Evolutionary conservation across 805 yeast genomes (phyloP).

Genomic region (Metschnikowia noctiluminum): DNA sequence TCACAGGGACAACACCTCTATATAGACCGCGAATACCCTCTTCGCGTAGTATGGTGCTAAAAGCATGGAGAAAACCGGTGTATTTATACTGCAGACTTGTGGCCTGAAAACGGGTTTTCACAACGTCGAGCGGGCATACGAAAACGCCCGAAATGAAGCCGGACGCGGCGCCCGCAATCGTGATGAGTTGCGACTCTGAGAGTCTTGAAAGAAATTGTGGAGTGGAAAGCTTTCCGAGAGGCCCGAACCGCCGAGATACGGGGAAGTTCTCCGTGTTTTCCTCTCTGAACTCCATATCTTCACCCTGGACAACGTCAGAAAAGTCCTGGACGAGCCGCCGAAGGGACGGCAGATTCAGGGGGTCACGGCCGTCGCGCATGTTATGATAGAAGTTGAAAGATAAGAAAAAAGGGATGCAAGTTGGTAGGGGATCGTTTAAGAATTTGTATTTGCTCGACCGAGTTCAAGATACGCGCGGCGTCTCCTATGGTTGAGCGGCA

Average conservation of each 20-base stretch:
- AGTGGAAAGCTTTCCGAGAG: slow-evolving; percentile 19
- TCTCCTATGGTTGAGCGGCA: too few species aligned
- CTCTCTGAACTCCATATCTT: slow-evolving; percentile 33
- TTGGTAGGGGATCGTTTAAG: too few species aligned
- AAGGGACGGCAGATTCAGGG: slow-evolving; percentile 1
- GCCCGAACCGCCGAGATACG: slow-evolving; percentile 20
- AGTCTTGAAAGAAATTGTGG: slow-evolving; percentile 21
- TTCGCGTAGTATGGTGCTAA: slow-evolving; percentile 61
- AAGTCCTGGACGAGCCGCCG: slow-evolving; percentile 23
- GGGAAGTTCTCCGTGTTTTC: slow-evolving; percentile 20
- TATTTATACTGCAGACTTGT: slow-evolving; percentile 61
- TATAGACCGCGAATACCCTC: slow-evolving; percentile 85
- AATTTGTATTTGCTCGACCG: too few species aligned
- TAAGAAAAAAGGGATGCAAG: background rate
- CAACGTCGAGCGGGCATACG: slow-evolving; percentile 95
- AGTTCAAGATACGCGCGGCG: too few species aligned
- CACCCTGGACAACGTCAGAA: slow-evolving; percentile 38
- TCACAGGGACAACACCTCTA: slow-evolving; percentile 88
- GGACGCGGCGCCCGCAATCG: slow-evolving; percentile 88
- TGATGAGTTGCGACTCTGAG: slow-evolving; percentile 58
- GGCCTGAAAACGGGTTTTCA: slow-evolving; percentile 91
- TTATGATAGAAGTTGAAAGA: background rate
- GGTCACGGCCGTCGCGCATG: slow-evolving; percentile 3
- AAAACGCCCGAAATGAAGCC: slow-evolving; percentile 86
- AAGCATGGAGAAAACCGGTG: slow-evolving; percentile 60